phyloP scores from a whole-genome alignment of 495 filamentous ascomycete species.

The Hamigera avellanea region DNA sequence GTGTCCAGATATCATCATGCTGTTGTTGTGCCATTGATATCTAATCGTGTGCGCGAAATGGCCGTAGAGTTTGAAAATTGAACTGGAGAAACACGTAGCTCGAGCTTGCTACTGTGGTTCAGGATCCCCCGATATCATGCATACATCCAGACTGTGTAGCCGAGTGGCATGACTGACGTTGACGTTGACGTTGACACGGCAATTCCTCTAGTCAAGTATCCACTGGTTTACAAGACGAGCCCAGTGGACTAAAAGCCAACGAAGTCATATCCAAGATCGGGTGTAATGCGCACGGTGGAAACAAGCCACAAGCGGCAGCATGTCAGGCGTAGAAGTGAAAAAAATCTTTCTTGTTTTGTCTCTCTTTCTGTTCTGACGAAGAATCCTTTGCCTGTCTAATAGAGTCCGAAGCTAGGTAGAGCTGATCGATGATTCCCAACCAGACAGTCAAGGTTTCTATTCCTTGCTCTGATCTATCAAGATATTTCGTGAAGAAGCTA shows the following conservation, averaged over 20 bases:
- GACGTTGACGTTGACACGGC: too few relatives aligned
- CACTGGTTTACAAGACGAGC: constrained; percentile 29
- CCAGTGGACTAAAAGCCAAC: constrained; percentile 13
- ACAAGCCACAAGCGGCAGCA: constrained; percentile 16
- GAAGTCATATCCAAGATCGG: constrained; percentile 8
- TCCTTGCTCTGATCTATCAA: constrained; percentile 52
- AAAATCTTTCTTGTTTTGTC: constrained; percentile 22
- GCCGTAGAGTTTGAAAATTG: too few relatives aligned
- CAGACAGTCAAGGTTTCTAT: constrained; percentile 32
- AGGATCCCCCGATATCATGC: too few relatives aligned
- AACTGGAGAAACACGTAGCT: too few relatives aligned
- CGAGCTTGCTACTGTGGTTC: too few relatives aligned
- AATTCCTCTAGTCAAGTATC: constrained; percentile 13
- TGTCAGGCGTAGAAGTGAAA: constrained; percentile 32
- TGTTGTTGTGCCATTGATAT: not conserved
- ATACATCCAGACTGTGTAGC: too few relatives aligned
- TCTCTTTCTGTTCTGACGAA: constrained; percentile 23
- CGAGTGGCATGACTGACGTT: too few relatives aligned
- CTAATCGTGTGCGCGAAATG: too few relatives aligned
- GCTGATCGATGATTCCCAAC: constrained; percentile 23
- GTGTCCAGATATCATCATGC: not conserved
- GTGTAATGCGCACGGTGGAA: constrained; percentile 8
- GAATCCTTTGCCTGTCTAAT: constrained; percentile 26
- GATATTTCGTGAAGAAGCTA: constrained; percentile 57
- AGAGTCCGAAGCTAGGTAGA: constrained; percentile 39